Evolutionary conservation across 768 basidiomycete species (phyloP), one percentile per base, ranked within the genome.

Genomic region (Tricholoma saponaceum): DNA sequence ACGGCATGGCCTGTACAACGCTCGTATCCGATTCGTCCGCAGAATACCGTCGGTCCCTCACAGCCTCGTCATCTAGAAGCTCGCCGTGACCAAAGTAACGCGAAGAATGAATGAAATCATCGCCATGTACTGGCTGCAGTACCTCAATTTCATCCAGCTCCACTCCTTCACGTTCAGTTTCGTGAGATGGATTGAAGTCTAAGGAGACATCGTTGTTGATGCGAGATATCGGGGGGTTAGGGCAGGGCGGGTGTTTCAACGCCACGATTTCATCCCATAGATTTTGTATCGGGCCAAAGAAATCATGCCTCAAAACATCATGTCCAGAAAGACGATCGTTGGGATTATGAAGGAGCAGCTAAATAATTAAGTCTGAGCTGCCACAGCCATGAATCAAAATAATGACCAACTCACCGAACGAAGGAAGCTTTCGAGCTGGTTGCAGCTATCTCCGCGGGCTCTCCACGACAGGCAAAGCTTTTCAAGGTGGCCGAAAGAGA

Each of bases 231-330:
- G 61, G 52, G 2, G 62, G 63, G 51, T 64, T 59, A 44, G 71
- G 64, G 43, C 68, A 63, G 44, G 73, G 72, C 13, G 72, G 72
- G 52, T 70, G 62, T 41, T 58, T 62, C 57, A 74, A 49, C 25
- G 61, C 64, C 47, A 69, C 64, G 41, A 74, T 66, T 22, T 71
- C 72, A 7, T 66, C 56, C 74, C 73, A 76, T 10, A 67, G 52
- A 9, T 57, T 59, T 16, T 54, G 51, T 25, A 74, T 23, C 6
- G 64, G 61, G 25, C 60, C 57, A 30, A 76, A 68, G 52, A 74
- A 73, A 0, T 59, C 51, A 43, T 76, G 72, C 14, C 55, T 55
- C 30, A 66, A 61, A 26, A 70, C 65, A 23, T 62, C 58, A 25
- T 63, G 59, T 51, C 68, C 72, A 43, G 54, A 52, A n/a, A 75